These are phyloP conservation scores for Blakeslea trispora DNA, from an alignment of 371 early-diverging fungal genomes.

Conservation along the genomic window DNA sequence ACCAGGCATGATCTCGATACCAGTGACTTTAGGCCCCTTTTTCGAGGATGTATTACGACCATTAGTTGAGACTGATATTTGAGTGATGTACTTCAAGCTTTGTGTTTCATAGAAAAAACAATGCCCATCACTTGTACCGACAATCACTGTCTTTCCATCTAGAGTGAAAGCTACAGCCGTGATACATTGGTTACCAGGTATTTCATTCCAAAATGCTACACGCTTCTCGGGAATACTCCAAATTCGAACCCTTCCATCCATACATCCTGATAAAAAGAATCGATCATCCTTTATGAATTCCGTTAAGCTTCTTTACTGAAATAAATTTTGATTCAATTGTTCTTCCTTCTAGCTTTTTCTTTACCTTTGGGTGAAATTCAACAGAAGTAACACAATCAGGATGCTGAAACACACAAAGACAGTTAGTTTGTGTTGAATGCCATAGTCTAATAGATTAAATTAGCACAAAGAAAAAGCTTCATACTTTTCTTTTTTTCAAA, in stretches of 20 bases:
- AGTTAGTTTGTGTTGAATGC: constrained; percentile 72
- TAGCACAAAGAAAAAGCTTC: not conserved
- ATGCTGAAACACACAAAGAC: constrained; percentile 80
- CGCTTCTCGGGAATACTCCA: constrained; percentile 84
- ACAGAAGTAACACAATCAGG: constrained; percentile 77
- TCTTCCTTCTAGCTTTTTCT: not conserved
- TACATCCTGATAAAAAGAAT: constrained; percentile 74
- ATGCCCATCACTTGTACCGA: constrained; percentile 79
- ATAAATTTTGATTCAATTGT: too few relatives aligned
- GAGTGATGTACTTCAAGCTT: constrained; percentile 75
- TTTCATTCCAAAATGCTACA: constrained; percentile 75
- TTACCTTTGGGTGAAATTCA: constrained; percentile 76
- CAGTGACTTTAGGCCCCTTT: constrained; percentile 74
- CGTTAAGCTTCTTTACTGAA: not conserved
- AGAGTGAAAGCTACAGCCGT: constrained; percentile 79
- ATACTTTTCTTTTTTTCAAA: not conserved
- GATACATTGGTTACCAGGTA: constrained; percentile 66
- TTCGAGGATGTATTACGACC: constrained; percentile 29
- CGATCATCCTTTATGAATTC: constrained; percentile 64
- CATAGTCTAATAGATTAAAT: constrained; percentile 59
- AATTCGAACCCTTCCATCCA: constrained; percentile 77
- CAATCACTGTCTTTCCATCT: constrained; percentile 70
- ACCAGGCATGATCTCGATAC: constrained; percentile 63
- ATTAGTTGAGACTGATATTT: constrained; percentile 67
- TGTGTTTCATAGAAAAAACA: constrained; percentile 80